Percentiles rank a stretch among this genome's conserved stretches.
These are phyloP conservation scores for Fusarium tupiense DNA, from an alignment of 2,329 filamentous ascomycete genomes.

Conservation along the genomic window DNA sequence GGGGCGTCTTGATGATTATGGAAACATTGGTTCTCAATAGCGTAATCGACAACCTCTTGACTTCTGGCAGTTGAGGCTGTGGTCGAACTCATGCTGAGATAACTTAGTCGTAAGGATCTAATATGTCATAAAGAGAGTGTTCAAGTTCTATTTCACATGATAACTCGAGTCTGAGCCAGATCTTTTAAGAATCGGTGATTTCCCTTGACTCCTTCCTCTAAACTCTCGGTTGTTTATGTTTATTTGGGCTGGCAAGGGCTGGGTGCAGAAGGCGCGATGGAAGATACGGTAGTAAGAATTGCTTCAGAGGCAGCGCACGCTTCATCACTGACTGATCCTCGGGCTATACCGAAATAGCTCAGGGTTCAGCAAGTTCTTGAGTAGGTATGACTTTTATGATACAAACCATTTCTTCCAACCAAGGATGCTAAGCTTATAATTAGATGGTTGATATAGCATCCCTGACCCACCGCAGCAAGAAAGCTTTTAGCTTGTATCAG, in stretches of 20 bases:
- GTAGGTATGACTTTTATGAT: not conserved
- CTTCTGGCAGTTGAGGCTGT: not conserved
- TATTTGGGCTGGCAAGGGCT: not conserved
- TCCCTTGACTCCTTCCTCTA: not conserved
- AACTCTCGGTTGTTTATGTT: not conserved
- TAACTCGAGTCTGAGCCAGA: not conserved
- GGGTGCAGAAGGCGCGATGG: not conserved
- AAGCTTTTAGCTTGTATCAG: not conserved
- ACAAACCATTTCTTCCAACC: not conserved
- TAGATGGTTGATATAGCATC: not conserved
- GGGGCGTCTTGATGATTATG: slow-evolving; percentile 35
- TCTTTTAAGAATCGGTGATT: not conserved
- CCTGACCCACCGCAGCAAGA: not conserved
- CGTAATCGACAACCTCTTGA: slow-evolving; percentile 41
- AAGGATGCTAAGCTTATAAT: not conserved
- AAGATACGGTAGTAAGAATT: not conserved
- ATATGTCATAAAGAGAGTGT: not conserved
- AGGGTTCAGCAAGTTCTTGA: not conserved
- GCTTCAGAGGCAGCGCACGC: not conserved
- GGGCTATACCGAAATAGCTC: no score
- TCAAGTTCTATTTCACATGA: not conserved
- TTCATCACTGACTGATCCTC: not conserved
- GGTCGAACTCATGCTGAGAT: slow-evolving; percentile 8
- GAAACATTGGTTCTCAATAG: slow-evolving; percentile 42
- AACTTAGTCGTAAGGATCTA: not conserved